Evolutionary conservation across 495 filamentous ascomycete species (phyloP), one percentile per base, ranked within the genome.

Genomic region (Neurospora cerealis): DNA sequence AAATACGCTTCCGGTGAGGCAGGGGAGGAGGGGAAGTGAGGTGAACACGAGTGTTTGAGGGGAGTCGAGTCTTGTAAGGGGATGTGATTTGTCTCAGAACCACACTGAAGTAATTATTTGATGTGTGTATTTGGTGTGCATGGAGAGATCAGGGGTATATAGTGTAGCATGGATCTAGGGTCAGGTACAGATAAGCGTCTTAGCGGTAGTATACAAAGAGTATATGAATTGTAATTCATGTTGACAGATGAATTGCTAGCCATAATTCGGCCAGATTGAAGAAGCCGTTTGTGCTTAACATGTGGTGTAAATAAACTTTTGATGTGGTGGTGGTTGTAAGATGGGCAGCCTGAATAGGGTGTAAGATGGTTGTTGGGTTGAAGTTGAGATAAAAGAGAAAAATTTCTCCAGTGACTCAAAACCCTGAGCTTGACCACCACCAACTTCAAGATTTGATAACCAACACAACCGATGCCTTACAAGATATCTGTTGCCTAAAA

Each of bases 1-100:
- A 3, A 74, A 74, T n/a, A 69, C 74, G 69, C 73, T 83, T 62
- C 78, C 81, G 42, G 80, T 80, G 62, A 69, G 77, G 71, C 46
- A 66, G 28, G 79, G 70, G 4, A 19, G 75, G 46, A 75, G 73
- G 71, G 73, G 70, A 4, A 75, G 75, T 24, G 74, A 72, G 73
- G 34, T 62, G 13, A 32, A 62, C 13, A 62, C 54, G 24, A 62
- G 54, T 62, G 54, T 62, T 2, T 62, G 15, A 62, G 13, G 24
- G 54, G 3, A 32, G 24, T 62, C 34, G 54, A 17, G 54, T 62
- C 13, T 34, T 32, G 32, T 17, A 62, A 8, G 13, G 24, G 54
- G 11, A 60, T 28, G 3, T 15, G 11, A 28, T 34, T 15, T 15
- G 24, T 62, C 24, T 62, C 28, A 8, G 17, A 32, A 62, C 28